A percentile compares a stretch with the other conserved stretches of the same genome.
Evolutionary conservation across 352 stramenopile genomes (phyloP).

Genomic region (Phytophthora idaei): DNA sequence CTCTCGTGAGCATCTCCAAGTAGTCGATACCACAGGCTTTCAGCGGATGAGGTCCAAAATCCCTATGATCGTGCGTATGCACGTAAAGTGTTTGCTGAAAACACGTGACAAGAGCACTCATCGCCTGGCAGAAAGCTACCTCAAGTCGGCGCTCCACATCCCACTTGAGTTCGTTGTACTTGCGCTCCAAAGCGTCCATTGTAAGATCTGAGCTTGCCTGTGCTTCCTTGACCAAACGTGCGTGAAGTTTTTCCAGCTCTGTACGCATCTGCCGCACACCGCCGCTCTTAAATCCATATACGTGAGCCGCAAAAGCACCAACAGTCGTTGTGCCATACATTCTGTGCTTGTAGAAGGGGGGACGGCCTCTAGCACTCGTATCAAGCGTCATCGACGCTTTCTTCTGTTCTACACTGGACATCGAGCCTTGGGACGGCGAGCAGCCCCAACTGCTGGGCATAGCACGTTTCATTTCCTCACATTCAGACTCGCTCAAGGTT

Average conservation of each 20-base stretch:
- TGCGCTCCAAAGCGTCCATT: constrained; percentile 71
- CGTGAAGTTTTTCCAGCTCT: constrained; percentile 61
- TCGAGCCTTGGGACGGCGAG: constrained; percentile 2
- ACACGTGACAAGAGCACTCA: constrained; percentile 84
- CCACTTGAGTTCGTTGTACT: constrained; percentile 86
- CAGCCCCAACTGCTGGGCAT: constrained; percentile 5
- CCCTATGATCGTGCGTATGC: constrained; percentile 61
- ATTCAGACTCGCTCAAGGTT: constrained; percentile 11
- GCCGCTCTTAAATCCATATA: constrained; percentile 83
- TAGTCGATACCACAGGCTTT: constrained; percentile 61
- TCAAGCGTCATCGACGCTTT: constrained; percentile 27
- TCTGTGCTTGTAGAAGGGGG: constrained; percentile 57
- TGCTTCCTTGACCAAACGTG: constrained; percentile 55
- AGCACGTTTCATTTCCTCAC: constrained; percentile 21
- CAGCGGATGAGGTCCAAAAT: constrained; percentile 42
- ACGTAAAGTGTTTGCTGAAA: constrained; percentile 88
- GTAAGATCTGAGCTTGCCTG: constrained; percentile 73
- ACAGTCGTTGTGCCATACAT: constrained; percentile 87
- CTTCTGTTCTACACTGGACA: constrained; percentile 6
- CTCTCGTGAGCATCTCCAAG: constrained; percentile 65
- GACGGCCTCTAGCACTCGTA: constrained; percentile 15
- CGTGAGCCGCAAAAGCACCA: constrained; percentile 82
- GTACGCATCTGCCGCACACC: constrained; percentile 79
- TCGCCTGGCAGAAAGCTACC: constrained; percentile 81
- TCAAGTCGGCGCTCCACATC: constrained; percentile 84